A percentile compares a stretch with the other conserved stretches of the same genome.
Evolutionary conservation across 2,329 filamentous ascomycete species (phyloP).

Genomic region (Penicillium sp.): DNA sequence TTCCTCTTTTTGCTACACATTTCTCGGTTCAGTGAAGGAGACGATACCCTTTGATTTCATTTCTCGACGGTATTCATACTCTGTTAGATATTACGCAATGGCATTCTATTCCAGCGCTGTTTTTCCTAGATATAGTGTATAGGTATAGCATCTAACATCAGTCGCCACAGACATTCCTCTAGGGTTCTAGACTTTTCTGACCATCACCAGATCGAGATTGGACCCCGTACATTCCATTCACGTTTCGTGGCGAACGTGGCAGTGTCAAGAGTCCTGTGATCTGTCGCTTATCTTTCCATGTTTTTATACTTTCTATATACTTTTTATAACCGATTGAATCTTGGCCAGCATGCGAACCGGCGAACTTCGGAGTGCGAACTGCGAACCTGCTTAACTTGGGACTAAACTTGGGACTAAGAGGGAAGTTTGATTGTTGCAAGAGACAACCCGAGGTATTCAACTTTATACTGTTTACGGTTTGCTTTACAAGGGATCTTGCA

Average conservation of each 20-base stretch:
- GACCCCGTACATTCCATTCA: not conserved
- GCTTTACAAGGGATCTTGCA: not conserved
- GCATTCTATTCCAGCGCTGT: not conserved
- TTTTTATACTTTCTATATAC: no score
- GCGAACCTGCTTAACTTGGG: not conserved
- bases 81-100: not conserved
- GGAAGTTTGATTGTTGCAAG: not conserved
- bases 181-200: constrained; percentile 1
- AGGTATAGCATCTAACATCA: not conserved
- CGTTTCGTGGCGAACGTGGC: constrained; percentile 3
- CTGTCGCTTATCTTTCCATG: not conserved
- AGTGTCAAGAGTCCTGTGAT: not conserved
- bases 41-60: not conserved
- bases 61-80: not conserved
- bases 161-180: not conserved
- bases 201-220: not conserved
- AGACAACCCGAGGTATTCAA: not conserved
- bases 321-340: not conserved
- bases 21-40: not conserved
- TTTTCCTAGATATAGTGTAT: not conserved
- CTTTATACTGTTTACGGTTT: no score
- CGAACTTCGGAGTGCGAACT: not conserved
- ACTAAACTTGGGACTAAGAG: not conserved
- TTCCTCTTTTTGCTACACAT: not conserved
- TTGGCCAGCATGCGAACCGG: not conserved